Evolutionary conservation across 805 yeast species (phyloP), one percentile per base, ranked within the genome.

Genomic region (Wickerhamomyces chambardii): DNA sequence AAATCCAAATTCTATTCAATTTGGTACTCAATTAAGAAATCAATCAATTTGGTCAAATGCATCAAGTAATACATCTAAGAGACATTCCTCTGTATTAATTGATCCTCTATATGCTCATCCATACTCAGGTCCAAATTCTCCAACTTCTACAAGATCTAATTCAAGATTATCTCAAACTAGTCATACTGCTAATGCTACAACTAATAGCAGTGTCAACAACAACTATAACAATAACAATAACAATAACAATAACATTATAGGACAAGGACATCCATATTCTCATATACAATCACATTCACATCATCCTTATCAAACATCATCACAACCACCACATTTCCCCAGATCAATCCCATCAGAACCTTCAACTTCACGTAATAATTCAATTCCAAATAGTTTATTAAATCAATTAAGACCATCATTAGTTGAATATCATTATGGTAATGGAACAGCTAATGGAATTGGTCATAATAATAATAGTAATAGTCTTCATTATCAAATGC

Each of bases 81-180:
- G 56, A 43, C 54, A 50, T 19, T 50, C 51, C 1, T 49, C 55
- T 3, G 41, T 46, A 3, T 42, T 50, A 33, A 38, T 51, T 31
- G 56, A 51, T 28, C 56, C 56, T 5, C 31, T 51, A 24, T 36
- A 43, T 25, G 36, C 50, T 15, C 29, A 40, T 12, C 42, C 43
- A 17, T 15, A 33, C 25, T 9, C 27, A 4, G 10, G 6, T 24
- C 17, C 31, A 16, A 22, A 14, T 17, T 17, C 31, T 16, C 17
- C 15, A 29, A 3, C 14, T 8, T 15, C 31, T 8, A 6, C 31
- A 29, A 17, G 10, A 29, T 15, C 21, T 3, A 15, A 14, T 14
- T 24, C 27, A 3, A 11, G 10, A 8, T 8, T 19, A 10, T 8
- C 10, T 19, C 7, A 19, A 8, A 19, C 22, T 9, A 19, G 10